Conservation (phyloP, 768 basidiomycete species). For the Rhodosporidiobolus odoratus region DNA sequence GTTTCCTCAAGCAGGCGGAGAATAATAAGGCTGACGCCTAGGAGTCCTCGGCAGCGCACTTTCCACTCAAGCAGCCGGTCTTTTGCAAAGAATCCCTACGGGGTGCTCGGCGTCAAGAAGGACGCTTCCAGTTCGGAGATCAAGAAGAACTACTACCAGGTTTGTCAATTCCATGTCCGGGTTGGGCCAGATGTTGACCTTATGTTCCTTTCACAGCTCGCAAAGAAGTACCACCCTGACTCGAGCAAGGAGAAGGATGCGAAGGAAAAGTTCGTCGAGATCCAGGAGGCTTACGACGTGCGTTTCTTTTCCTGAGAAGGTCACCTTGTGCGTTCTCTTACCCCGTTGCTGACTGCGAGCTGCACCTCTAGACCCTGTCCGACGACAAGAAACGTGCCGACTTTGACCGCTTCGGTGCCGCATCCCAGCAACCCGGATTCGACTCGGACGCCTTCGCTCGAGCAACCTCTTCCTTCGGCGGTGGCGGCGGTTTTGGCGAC, state of each 20-base stretch:
- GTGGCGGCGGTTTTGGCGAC: slow-evolving; percentile 64
- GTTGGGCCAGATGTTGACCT: neutral
- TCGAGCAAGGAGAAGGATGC: slow-evolving; percentile 88
- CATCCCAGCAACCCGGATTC: slow-evolving; percentile 89
- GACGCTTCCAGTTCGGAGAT: slow-evolving; percentile 82
- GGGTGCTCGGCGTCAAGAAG: slow-evolving; percentile 77
- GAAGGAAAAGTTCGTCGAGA: slow-evolving; percentile 89
- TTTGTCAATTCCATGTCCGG: slow-evolving; percentile 49
- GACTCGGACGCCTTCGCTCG: slow-evolving; percentile 73
- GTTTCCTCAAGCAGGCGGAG: neutral
- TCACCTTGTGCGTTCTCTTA: slow-evolving; percentile 4
- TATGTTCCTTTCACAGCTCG: slow-evolving; percentile 60
- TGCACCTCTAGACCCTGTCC: slow-evolving; percentile 64
- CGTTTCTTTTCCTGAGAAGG: slow-evolving; percentile 42
- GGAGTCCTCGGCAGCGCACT: neutral
- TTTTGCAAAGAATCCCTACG: slow-evolving; percentile 70
- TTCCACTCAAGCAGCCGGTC: slow-evolving; percentile 3
- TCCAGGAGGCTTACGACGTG: slow-evolving; percentile 95
- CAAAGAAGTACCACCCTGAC: slow-evolving; percentile 96
- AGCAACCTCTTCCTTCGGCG: slow-evolving; percentile 53
- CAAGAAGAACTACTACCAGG: slow-evolving; percentile 95
- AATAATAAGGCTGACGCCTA: neutral
- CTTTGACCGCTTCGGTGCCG: slow-evolving; percentile 86
- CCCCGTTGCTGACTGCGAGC: slow-evolving; percentile 5
- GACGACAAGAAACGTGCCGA: slow-evolving; percentile 87